Base-by-base conservation (phyloP, 2,329 filamentous ascomycete genomes). In the Stemphylium lycopersici region DNA sequence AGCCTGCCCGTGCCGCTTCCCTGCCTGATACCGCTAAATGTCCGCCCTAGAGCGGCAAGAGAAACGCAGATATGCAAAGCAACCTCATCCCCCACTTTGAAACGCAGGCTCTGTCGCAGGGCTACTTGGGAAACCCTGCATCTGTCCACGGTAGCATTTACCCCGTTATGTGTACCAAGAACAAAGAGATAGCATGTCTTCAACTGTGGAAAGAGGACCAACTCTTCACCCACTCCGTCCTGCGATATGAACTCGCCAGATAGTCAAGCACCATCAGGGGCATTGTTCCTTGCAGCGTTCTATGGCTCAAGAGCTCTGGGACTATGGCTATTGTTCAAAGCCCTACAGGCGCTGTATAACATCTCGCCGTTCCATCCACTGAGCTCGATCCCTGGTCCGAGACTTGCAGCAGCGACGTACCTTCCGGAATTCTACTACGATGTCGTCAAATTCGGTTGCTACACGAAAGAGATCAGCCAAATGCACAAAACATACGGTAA, bases 361-460 rank as follows among this genome's bases (percentile, higher is more conserved):
- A 41, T 70, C n/a, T 68, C 65, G 12, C 63, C 63, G 1, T 44
- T 75, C 15, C 63, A 67, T 40, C 71, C 71, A 2, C 42, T 76
- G 16, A 58, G 63, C 18, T 43, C 58, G 22, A 69, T 76, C 31
- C 72, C 72, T 6, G 72, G 72, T 11, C 71, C 71, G 6, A 73
- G 58, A 47, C 39, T 76, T 13, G 70, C 73, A 8, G 75, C 73
- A 8, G 63, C 71, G 16, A 74, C 74, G 1, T 65, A 66, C 22
- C 59, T 62, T 48, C 73, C 73, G 3, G 73, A 77, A 29, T 69
- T 72, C 18, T 77, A 75, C 51, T 67, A 75, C 55, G 74, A 78
- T 62, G 63, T 72, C 7, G 40, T 73, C 13, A 55, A 58, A 24
- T 60, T 61, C 11, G 73, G 72, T 0, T 65, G 68, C 42, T 76